Base-by-base conservation (phyloP, 495 filamentous ascomycete species). In the Cudoniella acicularis region DNA sequence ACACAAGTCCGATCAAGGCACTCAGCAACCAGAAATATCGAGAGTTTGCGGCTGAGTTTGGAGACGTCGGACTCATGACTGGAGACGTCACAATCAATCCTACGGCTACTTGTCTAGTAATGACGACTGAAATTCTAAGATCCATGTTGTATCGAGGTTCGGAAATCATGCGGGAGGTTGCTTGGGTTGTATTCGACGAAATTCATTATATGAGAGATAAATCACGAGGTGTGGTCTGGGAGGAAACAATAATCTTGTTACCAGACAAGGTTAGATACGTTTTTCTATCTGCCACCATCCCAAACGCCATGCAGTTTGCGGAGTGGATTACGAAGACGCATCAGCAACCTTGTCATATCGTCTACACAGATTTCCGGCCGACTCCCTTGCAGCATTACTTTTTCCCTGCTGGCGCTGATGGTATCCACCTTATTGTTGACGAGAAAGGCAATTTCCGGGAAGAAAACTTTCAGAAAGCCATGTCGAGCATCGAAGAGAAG, bases 11-110 rank as follows among this genome's bases (percentile, higher is more conserved):
- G 0, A 98, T 98, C 76, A 98, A 98, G 72, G 94, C 94, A 21
- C 77, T 98, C 69, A 96, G 92, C 70, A 98, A 98, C 68, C 94
- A 98, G 70, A 98, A 98, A 65, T 98, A 96, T 71, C 81, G 94
- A 76, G 94, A 98, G 71, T 98, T 98, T 72, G 82, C 83, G 40
- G 91, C 88, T 30, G 92, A 96, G 53, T 98, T 98, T 74, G 92
- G 92, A 42, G 94, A 98, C 71, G 94, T 96, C 56, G 94, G 94
- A 36, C 78, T 98, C 59, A 98, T 98, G 94, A 98, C 94, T 2
- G 94, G 94, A 64, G 94, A 98, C 81, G 95, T 95, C 57, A 98
- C 94, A 24, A 98, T 98, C 75, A 98, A 98, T 67, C 95, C 95
- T 36, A 97, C 94, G 1, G 94, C 94, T 43, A 96, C 91, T 41